A percentile compares a stretch with the other conserved stretches of the same genome.
These are phyloP conservation scores for Globisporangium heterothallicum DNA, from an alignment of 352 stramenopile genomes.

Conservation along the genomic window DNA sequence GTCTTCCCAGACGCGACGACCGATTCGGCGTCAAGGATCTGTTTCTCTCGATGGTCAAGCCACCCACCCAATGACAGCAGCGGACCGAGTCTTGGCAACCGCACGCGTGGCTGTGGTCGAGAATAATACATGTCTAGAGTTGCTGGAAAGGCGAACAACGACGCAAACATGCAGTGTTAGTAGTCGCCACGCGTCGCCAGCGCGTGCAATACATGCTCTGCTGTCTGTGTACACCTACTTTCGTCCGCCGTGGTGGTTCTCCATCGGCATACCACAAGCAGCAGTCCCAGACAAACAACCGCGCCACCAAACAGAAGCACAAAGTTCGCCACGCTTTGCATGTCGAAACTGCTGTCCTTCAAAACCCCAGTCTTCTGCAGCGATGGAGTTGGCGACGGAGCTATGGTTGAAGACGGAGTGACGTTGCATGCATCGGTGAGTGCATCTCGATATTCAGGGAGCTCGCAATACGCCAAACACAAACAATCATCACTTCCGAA, in stretches of 20 bases:
- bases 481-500: constrained; percentile 31
- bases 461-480: constrained; percentile 33
- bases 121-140: background rate
- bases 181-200: background rate
- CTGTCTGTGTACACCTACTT: background rate
- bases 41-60: background rate
- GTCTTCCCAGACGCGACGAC: background rate
- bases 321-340: background rate
- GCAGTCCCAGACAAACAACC: background rate
- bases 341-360: background rate
- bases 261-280: background rate
- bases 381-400: background rate
- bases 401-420: background rate
- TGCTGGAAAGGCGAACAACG: background rate
- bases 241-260: background rate
- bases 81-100: background rate
- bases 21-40: background rate
- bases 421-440: background rate
- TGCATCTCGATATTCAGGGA: constrained; percentile 10
- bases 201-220: background rate
- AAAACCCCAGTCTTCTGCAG: too few relatives aligned
- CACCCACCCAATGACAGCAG: background rate
- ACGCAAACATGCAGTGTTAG: background rate
- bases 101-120: background rate
- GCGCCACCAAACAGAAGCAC: background rate